Conservation (phyloP, 2,329 filamentous ascomycete genomes). For the Didymella sp. region DNA sequence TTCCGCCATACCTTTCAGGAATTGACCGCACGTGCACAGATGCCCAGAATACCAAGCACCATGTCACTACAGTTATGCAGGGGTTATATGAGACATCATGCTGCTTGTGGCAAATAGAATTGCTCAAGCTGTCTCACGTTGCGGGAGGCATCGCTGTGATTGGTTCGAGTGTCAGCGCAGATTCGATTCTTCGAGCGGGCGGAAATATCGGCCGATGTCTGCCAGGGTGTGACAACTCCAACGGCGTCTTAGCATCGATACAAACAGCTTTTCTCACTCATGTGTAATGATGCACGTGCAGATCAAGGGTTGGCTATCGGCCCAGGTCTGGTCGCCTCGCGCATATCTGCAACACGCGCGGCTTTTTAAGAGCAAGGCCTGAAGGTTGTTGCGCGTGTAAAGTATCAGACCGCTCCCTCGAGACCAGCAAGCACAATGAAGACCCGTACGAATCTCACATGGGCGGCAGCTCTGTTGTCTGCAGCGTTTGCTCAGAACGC, state of each 20-base stretch:
- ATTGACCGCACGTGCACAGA: constrained; percentile 3
- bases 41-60: constrained; percentile 12
- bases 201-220: constrained; percentile 4
- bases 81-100: constrained; percentile 6
- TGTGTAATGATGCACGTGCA: constrained; percentile 1
- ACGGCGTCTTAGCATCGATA: constrained; percentile 7
- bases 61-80: constrained; percentile 8
- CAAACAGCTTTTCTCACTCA: constrained; percentile 5
- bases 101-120: constrained; percentile 12
- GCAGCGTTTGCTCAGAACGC: constrained; percentile 24
- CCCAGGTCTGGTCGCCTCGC: neutral
- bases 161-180: constrained; percentile 12
- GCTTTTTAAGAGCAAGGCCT: neutral
- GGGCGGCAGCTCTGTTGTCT: constrained; percentile 10
- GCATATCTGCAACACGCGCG: neutral
- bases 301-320: neutral
- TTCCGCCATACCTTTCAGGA: neutral
- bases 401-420: neutral
- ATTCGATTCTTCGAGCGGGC: constrained; percentile 25
- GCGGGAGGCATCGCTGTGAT: constrained; percentile 11
- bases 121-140: constrained; percentile 31
- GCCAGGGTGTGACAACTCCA: constrained; percentile 1
- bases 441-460: constrained; percentile 5
- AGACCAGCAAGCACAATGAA: constrained; percentile 1
- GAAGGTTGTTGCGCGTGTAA: too few species aligned